Conservation (phyloP, 2,329 filamentous ascomycete species). For the Stagonosporopsis chrysanthemi region DNA sequence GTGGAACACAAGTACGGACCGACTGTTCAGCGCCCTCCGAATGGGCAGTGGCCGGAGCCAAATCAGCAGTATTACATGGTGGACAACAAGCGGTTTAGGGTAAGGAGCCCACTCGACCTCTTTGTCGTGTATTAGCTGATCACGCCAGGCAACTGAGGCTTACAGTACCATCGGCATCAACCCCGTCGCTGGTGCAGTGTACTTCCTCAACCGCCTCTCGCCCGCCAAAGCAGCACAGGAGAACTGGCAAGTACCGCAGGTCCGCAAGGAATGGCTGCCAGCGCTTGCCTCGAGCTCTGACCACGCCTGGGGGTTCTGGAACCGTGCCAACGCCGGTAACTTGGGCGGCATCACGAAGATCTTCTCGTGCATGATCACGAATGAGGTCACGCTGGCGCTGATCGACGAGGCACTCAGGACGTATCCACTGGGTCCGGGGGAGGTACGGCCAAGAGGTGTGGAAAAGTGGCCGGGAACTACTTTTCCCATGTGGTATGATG, state of each 20-base stretch:
- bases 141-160: constrained; percentile 19
- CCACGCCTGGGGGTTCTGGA: constrained; percentile 31
- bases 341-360: constrained; percentile 23
- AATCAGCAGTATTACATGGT: constrained; percentile 28
- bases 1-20: constrained; percentile 23
- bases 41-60: constrained; percentile 9
- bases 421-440: constrained; percentile 11
- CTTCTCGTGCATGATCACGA: constrained; percentile 18
- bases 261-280: constrained; percentile 22
- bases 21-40: constrained; percentile 10
- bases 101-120: no score
- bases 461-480: constrained; percentile 17
- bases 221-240: constrained; percentile 11
- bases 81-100: constrained; percentile 11
- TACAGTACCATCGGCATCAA: constrained; percentile 25
- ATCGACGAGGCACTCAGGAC: constrained; percentile 18
- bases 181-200: constrained; percentile 10
- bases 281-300: constrained; percentile 24
- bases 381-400: constrained; percentile 19
- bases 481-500: constrained; percentile 12
- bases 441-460: constrained; percentile 6
- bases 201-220: constrained; percentile 18
- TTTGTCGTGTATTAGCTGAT: no score
- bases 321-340: constrained; percentile 8
- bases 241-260: constrained; percentile 1